Percentiles rank a stretch among this genome's conserved stretches.
These are phyloP conservation scores for Chlorociboria aeruginascens DNA, from an alignment of 495 filamentous ascomycete species.

Conservation along the genomic window DNA sequence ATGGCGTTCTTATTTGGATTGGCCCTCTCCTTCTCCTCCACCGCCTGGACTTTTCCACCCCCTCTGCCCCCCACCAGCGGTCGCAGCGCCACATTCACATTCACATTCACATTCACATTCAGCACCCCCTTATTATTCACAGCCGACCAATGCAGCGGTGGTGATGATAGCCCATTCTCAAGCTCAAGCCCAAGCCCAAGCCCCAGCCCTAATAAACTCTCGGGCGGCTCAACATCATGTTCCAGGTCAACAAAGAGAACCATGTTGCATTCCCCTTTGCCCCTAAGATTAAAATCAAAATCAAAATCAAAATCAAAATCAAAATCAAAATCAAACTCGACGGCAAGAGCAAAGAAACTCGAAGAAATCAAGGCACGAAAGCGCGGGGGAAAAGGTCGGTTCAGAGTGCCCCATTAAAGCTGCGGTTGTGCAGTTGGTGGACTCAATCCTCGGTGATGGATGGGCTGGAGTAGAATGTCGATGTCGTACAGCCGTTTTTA, in stretches of 20 bases:
- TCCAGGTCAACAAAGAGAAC: conserved; percentile 54
- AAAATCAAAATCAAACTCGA: conserved; percentile 3
- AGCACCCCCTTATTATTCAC: background rate
- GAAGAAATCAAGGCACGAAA: conserved; percentile 11
- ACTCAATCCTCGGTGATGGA: background rate
- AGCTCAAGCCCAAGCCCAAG: background rate
- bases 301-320: background rate
- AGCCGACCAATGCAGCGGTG: conserved; percentile 10
- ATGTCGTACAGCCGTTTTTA: background rate
- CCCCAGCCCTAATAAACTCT: conserved; percentile 4
- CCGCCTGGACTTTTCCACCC: conserved; percentile 17
- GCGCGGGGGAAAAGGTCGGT: background rate
- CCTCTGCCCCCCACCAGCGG: background rate
- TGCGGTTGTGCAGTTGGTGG: conserved; percentile 9
- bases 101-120: too few species aligned
- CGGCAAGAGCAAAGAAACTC: too few species aligned
- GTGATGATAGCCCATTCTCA: conserved; percentile 5
- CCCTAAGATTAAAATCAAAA: background rate
- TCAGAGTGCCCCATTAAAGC: conserved; percentile 18
- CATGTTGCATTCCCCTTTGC: conserved; percentile 29
- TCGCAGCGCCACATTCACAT: too few species aligned
- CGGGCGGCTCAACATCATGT: conserved; percentile 30
- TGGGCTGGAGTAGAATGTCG: background rate
- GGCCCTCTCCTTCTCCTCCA: conserved; percentile 27
- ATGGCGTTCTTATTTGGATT: conserved; percentile 59